Evolutionary conservation across 768 basidiomycete species (phyloP).

Genomic region (Phaeolepiota aurea): DNA sequence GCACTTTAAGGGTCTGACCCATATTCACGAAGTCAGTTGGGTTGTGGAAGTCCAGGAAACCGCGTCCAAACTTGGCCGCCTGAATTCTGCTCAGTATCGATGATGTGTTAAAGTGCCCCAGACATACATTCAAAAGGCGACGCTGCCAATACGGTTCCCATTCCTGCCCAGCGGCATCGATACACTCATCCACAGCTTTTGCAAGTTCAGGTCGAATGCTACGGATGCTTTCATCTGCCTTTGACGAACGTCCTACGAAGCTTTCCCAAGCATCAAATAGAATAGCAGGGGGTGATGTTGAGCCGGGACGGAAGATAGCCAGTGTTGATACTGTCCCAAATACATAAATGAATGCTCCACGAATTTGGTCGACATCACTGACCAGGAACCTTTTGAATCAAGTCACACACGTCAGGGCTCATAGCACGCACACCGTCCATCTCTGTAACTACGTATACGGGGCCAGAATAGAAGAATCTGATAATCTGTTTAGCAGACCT

Average conservation of each 20-base stretch:
- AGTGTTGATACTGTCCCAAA: neutral
- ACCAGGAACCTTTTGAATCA: constrained; percentile 94
- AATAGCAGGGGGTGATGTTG: constrained; percentile 85
- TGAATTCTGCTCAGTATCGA: constrained; percentile 16
- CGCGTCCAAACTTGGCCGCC: constrained; percentile 96
- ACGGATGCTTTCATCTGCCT: constrained; percentile 89
- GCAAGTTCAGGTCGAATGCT: constrained; percentile 82
- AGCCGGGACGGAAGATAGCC: constrained; percentile 84
- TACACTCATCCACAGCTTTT: constrained; percentile 82
- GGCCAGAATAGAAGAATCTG: constrained; percentile 76
- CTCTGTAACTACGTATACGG: constrained; percentile 77
- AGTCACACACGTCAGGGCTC: constrained; percentile 71
- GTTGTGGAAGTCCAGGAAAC: constrained; percentile 89
- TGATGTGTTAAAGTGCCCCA: constrained; percentile 1
- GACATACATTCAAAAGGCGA: constrained; percentile 66
- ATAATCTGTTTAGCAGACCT: constrained; percentile 6
- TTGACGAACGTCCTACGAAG: constrained; percentile 76
- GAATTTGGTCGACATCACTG: no score
- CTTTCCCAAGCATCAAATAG: constrained; percentile 89
- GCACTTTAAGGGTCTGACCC: constrained; percentile 87
- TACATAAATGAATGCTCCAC: neutral
- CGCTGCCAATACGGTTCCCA: constrained; percentile 90
- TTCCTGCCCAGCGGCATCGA: constrained; percentile 90
- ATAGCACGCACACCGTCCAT: constrained; percentile 85
- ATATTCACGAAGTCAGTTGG: constrained; percentile 88